These are phyloP conservation scores for Ampelomyces quisqualis DNA, from an alignment of 2,329 filamentous ascomycete species.

Conservation along the genomic window DNA sequence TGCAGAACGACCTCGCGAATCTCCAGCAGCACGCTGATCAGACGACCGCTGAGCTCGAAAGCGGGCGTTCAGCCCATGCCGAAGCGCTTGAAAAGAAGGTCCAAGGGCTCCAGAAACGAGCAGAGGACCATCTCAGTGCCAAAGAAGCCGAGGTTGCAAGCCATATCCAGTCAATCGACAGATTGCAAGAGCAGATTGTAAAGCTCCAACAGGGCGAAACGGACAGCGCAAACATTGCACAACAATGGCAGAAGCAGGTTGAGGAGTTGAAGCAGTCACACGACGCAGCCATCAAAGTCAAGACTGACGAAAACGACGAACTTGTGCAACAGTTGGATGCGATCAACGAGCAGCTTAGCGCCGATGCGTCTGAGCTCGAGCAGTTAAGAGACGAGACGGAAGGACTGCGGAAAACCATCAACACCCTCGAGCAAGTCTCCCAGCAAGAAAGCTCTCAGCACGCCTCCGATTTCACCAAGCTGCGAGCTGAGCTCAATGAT, in stretches of 20 bases:
- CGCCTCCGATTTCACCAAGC: conserved; percentile 22
- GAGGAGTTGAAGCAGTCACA: conserved; percentile 34
- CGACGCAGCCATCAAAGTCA: conserved; percentile 32
- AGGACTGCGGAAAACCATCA: conserved; percentile 34
- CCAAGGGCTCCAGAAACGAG: conserved; percentile 30
- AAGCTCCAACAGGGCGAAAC: conserved; percentile 38
- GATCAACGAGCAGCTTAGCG: conserved; percentile 37
- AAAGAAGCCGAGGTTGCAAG: conserved; percentile 35
- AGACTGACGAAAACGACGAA: conserved; percentile 36
- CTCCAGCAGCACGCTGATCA: conserved; percentile 37
- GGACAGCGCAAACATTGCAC: conserved; percentile 32
- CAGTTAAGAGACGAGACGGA: conserved; percentile 32
- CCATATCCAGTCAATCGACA: conserved; percentile 36
- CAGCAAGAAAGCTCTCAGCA: conserved; percentile 32
- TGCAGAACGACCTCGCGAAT: conserved; percentile 28
- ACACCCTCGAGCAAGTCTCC: conserved; percentile 34
- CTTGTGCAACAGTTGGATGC: conserved; percentile 37
- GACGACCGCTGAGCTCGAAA: conserved; percentile 28
- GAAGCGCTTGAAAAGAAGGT: conserved; percentile 30
- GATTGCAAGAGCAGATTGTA: conserved; percentile 37
- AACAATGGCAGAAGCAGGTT: conserved; percentile 37
- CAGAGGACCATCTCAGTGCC: conserved; percentile 21
- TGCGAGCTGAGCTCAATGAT: conserved; percentile 30
- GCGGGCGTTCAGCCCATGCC: conserved; percentile 30
- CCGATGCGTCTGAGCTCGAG: conserved; percentile 31